These are phyloP conservation scores for Achlya hypogyna DNA, from an alignment of 352 stramenopile genomes.

Conservation along the genomic window DNA sequence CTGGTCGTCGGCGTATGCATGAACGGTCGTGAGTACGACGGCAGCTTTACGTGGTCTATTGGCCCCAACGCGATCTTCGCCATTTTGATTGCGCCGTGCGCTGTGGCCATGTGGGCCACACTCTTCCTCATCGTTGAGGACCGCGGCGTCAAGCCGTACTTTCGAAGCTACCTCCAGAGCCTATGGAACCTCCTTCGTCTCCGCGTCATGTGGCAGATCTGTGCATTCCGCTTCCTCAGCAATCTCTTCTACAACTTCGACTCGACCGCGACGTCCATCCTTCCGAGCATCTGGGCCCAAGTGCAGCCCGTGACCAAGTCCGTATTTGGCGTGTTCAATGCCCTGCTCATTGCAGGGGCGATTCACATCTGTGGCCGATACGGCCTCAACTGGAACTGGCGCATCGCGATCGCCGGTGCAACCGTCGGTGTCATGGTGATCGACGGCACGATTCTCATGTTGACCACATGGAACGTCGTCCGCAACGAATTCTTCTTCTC, in stretches of 20 bases:
- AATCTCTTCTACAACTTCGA: conserved; percentile 34
- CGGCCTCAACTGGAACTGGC: conserved; percentile 25
- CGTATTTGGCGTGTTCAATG: conserved; percentile 27
- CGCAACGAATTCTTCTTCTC: conserved; percentile 18
- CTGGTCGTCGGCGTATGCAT: conserved; percentile 35
- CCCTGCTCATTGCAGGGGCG: conserved; percentile 24
- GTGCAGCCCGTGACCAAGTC: conserved; percentile 37
- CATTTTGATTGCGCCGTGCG: conserved; percentile 5
- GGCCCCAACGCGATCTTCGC: conserved; percentile 30
- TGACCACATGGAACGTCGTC: conserved; percentile 26
- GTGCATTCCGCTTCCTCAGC: conserved; percentile 39
- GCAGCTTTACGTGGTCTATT: conserved; percentile 39
- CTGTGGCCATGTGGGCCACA: not conserved
- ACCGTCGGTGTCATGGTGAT: conserved; percentile 21
- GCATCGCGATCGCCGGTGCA: conserved; percentile 21
- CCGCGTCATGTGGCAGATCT: conserved; percentile 37
- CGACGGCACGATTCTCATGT: conserved; percentile 20
- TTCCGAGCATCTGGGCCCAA: conserved; percentile 33
- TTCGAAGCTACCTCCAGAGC: not conserved
- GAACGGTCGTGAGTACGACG: conserved; percentile 35
- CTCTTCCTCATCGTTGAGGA: not conserved
- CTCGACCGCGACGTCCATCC: conserved; percentile 31
- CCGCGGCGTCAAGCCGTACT: not conserved
- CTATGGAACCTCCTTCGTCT: conserved; percentile 32
- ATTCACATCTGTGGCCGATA: conserved; percentile 23